Base-by-base conservation (phyloP, 2,329 filamentous ascomycete genomes). In the Trichoderma breve region DNA sequence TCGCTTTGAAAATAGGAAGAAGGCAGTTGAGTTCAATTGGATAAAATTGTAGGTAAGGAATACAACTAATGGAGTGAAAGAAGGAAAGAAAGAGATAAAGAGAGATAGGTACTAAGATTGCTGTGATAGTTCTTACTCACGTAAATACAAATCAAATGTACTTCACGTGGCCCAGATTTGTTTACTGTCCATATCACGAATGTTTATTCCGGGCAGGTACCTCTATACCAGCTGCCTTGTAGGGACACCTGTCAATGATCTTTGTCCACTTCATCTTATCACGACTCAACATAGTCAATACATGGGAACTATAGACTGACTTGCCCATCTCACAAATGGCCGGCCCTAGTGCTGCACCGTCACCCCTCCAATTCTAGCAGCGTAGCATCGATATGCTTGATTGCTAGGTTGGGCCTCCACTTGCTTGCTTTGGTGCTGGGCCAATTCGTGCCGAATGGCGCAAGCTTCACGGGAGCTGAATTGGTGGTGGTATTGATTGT, bases 331-430 rank as follows among this genome's bases (percentile, higher is more conserved):
- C 53, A 28, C 53, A 63, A 66, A 66, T n/a, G 63, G 65, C 65
- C 36, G 65, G 14, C 65, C 32, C 36, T 61, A 69, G 65, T 57
- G 65, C 53, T 69, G 55, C 65, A 69, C 65, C 30, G 34, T 57
- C 55, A 60, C 55, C 65, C 65, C 65, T 69, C 28, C 66, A 30
- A 34, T 43, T 34, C 39, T 32, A 24, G 36, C 34, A 28, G 39
- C 26, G 66, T 36, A 69, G 66, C 66, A 62, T 61, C 57, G 26
- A 62, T 62, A 34, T 61, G 53, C 65, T 69, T 51, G 55, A 61
- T 61, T 61, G 66, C 66, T 34, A 53, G 55, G 32, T 47, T 28
- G 36, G 39, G 66, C 28, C 66, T 60, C 55, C 57, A 57, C 66
- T 26, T 51, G 57, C 57, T 61, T 61, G 55, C 32, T 43, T 61